Evolutionary conservation across 192 early-diverging fungal species (phyloP).

Genomic region (Coemansia erecta): DNA sequence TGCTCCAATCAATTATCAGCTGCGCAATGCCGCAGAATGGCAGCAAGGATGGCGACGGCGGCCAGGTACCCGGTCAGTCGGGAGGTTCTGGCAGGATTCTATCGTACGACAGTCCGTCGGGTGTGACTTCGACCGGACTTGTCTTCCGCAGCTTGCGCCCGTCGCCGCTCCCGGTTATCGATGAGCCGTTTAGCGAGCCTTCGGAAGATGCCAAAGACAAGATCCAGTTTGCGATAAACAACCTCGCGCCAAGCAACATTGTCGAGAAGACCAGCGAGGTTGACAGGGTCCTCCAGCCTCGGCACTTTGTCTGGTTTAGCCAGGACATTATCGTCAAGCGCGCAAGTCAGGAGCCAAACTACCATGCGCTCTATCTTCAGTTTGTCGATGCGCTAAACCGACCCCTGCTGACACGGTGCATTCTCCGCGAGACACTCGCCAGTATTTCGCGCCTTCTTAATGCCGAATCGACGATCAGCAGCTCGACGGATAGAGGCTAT

Average conservation of each 20-base stretch:
- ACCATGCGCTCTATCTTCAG: conserved; percentile 85
- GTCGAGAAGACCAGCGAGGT: conserved; percentile 77
- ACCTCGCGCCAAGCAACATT: conserved; percentile 84
- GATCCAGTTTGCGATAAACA: conserved; percentile 97
- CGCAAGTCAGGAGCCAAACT: conserved; percentile 95
- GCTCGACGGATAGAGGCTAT: conserved; percentile 81
- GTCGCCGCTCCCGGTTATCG: conserved; percentile 27
- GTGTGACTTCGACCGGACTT: conserved; percentile 4
- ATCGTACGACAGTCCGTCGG: conserved; percentile 3
- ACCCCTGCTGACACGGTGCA: conserved; percentile 65
- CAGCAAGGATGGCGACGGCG: conserved; percentile 16
- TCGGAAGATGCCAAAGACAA: conserved; percentile 75
- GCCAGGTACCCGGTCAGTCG: conserved; percentile 11
- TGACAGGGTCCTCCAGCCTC: conserved; percentile 58
- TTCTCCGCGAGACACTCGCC: conserved; percentile 85
- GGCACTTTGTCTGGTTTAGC: conserved; percentile 89
- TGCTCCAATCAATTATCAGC: conserved; percentile 36
- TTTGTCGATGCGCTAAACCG: conserved; percentile 77
- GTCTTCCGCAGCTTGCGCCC: conserved; percentile 41
- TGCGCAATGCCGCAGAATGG: conserved; percentile 22
- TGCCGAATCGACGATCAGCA: conserved; percentile 88
- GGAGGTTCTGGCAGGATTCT: conserved; percentile 22
- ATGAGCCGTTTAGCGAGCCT: conserved; percentile 31
- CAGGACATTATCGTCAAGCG: conserved; percentile 94
- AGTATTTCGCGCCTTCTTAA: conserved; percentile 89